phyloP scores from a whole-genome alignment of 2,329 filamentous ascomycete genomes.

The Proliferodiscus dingleyae region DNA sequence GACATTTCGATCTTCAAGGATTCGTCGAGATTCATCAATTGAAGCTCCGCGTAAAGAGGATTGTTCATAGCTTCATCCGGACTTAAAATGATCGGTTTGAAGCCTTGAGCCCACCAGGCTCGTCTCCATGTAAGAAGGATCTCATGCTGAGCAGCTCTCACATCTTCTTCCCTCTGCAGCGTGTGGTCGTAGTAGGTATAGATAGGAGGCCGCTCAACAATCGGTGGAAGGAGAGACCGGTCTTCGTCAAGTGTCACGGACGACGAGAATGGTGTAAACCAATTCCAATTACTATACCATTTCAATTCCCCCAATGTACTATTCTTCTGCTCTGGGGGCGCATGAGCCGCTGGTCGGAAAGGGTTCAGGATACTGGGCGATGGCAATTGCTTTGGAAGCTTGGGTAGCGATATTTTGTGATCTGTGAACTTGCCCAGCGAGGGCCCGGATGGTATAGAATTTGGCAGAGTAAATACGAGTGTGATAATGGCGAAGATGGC shows the following conservation, averaged over 20 bases:
- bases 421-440: constrained; percentile 46
- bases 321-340: constrained; percentile 69
- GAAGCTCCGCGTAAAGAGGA: constrained; percentile 68
- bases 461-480: constrained; percentile 48
- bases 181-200: constrained; percentile 88
- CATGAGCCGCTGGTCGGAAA: constrained; percentile 65
- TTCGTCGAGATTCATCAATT: constrained; percentile 55
- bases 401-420: constrained; percentile 46
- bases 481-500: constrained; percentile 50
- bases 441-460: constrained; percentile 43
- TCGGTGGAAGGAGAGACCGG: constrained; percentile 74
- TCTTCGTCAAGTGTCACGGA: constrained; percentile 75
- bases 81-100: constrained; percentile 76
- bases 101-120: constrained; percentile 94
- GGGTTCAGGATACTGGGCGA: constrained; percentile 51
- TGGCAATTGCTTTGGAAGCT: constrained; percentile 37
- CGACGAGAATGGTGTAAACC: constrained; percentile 85
- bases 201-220: constrained; percentile 64
- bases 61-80: constrained; percentile 78
- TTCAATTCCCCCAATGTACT: constrained; percentile 72
- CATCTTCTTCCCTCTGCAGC: constrained; percentile 54
- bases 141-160: constrained; percentile 68
- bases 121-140: constrained; percentile 83
- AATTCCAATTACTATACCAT: constrained; percentile 88
- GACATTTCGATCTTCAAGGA: constrained; percentile 66